Percentiles rank a stretch among this genome's conserved stretches.
Evolutionary conservation across 2,329 filamentous ascomycete genomes (phyloP).

Genomic region (Stagonosporopsis cucurbitacearum): DNA sequence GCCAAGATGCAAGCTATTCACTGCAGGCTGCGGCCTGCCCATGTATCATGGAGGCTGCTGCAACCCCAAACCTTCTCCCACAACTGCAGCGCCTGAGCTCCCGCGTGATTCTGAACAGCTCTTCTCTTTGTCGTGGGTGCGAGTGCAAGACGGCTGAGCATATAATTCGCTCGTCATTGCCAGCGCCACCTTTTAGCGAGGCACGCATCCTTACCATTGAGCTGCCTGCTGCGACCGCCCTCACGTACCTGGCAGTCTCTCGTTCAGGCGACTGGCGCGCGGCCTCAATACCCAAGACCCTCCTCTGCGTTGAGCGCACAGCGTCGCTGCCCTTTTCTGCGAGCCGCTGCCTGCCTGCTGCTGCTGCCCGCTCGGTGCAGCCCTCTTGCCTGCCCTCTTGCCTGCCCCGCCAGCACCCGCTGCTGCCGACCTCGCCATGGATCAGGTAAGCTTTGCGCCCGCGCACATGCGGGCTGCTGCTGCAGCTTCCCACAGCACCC

Average conservation of each 20-base stretch:
- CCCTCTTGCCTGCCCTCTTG: slow-evolving; percentile 16
- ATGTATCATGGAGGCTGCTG: slow-evolving; percentile 14
- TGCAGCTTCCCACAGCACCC: not conserved
- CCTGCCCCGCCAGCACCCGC: slow-evolving; percentile 24
- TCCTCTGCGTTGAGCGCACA: slow-evolving; percentile 14
- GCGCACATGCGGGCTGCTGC: slow-evolving; percentile 4
- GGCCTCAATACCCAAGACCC: slow-evolving; percentile 5
- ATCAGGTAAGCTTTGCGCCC: slow-evolving; percentile 46
- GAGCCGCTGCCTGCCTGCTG: slow-evolving; percentile 7
- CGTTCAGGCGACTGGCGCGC: slow-evolving; percentile 31
- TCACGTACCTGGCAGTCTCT: slow-evolving; percentile 20
- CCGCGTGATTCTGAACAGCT: not conserved
- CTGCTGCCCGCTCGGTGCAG: no score
- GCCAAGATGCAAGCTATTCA: slow-evolving; percentile 14
- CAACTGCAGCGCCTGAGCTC: slow-evolving; percentile 12
- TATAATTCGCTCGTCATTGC: slow-evolving; percentile 13
- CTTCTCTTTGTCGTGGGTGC: slow-evolving; percentile 1
- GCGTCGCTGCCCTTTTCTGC: slow-evolving; percentile 2
- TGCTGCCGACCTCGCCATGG: slow-evolving; percentile 38
- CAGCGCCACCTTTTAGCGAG: slow-evolving; percentile 48
- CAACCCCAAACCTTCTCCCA: slow-evolving; percentile 1
- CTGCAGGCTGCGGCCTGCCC: slow-evolving; percentile 8
- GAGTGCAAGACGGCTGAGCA: slow-evolving; percentile 5
- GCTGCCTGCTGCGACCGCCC: slow-evolving; percentile 24
- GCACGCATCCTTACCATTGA: slow-evolving; percentile 26